Base-by-base conservation (phyloP, 2,329 filamentous ascomycete species). In the Byssoonygena ceratinophila region DNA sequence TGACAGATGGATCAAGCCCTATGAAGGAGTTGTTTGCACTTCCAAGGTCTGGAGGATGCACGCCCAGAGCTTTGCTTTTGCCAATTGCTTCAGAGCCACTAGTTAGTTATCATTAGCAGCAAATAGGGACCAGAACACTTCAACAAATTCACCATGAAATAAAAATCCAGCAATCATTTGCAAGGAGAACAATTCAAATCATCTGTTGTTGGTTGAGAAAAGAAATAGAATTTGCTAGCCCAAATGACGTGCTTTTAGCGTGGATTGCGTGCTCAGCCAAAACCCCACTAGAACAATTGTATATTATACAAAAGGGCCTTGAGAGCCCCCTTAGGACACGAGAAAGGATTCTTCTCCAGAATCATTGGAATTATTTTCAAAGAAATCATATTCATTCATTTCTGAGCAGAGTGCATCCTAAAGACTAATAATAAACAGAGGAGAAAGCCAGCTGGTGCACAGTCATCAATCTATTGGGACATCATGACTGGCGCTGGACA, bases 191-290 rank as follows among this genome's bases (percentile, higher is more conserved):
- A 23, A 11, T 11, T 11, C 8, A 8, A 3, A 18, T 3, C 4
- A n/a, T 37, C 4, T 11, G 25, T 4, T 31, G 20, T 14, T 41
- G 47, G 16, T 11, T 22, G 25, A 9, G 18, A 11, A 29, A 14
- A 23, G n/a, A 32, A 23, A 32, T 47, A 48, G 25, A 32, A 43
- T 43, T 51, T 45, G n/a, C 41, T 51, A 51, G 49, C 29, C 43
- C 11, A 27, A 23, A 52, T 52, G 20, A 32, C 50, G 50, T 47
- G 50, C 50, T 52, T 41, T 46, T 52, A 52, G 50, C 50, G 44
- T 22, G 50, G 43, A 52, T 52, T 46, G 50, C 50, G 50, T 52
- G 50, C 32, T 52, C 34, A 20, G n/a, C 25, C 18, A 11, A 20
- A 27, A 25, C 49, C 49, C 49, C 49, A 29, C 49, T 29, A 36